These are phyloP conservation scores for Botrytis pseudocinerea DNA, from an alignment of 2,329 filamentous ascomycete genomes.

Conservation along the genomic window DNA sequence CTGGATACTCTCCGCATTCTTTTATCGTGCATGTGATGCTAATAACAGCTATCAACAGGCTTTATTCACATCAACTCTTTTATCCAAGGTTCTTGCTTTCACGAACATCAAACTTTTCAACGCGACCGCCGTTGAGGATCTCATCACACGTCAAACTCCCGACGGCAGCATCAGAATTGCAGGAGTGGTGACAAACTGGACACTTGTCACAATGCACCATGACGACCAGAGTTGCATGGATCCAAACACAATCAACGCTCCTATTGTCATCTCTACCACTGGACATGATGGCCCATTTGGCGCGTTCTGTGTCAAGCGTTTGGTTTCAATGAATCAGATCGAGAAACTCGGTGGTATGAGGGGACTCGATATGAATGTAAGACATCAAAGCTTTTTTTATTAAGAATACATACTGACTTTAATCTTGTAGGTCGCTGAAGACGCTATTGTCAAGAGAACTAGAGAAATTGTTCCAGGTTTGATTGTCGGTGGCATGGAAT, in stretches of 20 bases:
- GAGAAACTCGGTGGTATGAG: constrained; percentile 89
- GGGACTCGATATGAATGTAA: constrained; percentile 81
- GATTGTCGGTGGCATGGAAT: constrained; percentile 93
- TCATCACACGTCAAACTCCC: constrained; percentile 74
- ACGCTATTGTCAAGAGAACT: constrained; percentile 90
- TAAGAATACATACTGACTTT: background rate
- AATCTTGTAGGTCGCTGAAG: constrained; percentile 60
- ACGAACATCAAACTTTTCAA: constrained; percentile 97
- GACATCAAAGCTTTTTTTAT: background rate
- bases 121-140: constrained; percentile 85
- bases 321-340: constrained; percentile 83
- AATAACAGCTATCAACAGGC: constrained; percentile 45
- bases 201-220: constrained; percentile 82
- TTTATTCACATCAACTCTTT: constrained; percentile 84
- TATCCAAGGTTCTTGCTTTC: constrained; percentile 79
- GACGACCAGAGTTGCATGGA: constrained; percentile 96
- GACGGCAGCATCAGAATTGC: constrained; percentile 66
- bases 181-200: constrained; percentile 96
- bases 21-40: background rate
- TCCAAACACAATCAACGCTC: constrained; percentile 94
- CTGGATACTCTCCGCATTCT: no score
- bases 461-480: constrained; percentile 84
- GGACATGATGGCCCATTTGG: constrained; percentile 91
- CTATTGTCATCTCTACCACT: constrained; percentile 83
- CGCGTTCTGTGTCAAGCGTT: constrained; percentile 86